Evolutionary conservation across 805 yeast species (phyloP), one percentile per base, ranked within the genome.

Genomic region (Candida coleopterorum): DNA sequence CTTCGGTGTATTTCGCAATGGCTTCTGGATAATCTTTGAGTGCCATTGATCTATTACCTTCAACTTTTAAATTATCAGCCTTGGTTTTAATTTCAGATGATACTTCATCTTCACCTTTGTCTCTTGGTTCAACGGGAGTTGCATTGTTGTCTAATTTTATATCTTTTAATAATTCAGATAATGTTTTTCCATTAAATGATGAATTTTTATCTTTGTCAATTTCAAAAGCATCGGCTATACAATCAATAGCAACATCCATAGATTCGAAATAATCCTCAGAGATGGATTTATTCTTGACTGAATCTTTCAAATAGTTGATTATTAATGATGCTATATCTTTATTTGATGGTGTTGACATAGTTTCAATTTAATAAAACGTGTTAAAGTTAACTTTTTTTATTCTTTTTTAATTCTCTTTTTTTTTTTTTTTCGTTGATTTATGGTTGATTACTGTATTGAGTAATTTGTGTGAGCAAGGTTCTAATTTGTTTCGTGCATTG

Each of bases 31-130:
- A 90, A 48, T 88, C 77, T 53, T 72, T 80, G 37, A 68, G 66
- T 15, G 95, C 87, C 87, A 93, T 85, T 28, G 84, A 84, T 56
- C 79, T 77, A 74, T 93, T 93, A 44, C 98, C 98, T 56, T 85
- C 85, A 20, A 77, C 62, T 66, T 93, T 93, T 50, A 85, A 67
- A 9, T 70, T 74, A 53, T 90, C 96, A n/a, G 97, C 97, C 49
- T 75, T 70, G 37, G 76, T 79, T 49, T 73, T 73, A 21, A 67
- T 61, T 41, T 75, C 85, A n/a, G 70, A 67, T 40, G 70, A 79
- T 7, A 62, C 70, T 35, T 61, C 70, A 15, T 25, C 27, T 11
- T 10, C 15, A 10, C 70, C 72, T 17, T 25, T 25, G 9, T 10
- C 15, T 10, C 70, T 71, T 16, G 22, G 18, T 16, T 35, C 18